These are phyloP conservation scores for Bacidia gigantensis DNA, from an alignment of 495 filamentous ascomycete genomes.

Conservation along the genomic window DNA sequence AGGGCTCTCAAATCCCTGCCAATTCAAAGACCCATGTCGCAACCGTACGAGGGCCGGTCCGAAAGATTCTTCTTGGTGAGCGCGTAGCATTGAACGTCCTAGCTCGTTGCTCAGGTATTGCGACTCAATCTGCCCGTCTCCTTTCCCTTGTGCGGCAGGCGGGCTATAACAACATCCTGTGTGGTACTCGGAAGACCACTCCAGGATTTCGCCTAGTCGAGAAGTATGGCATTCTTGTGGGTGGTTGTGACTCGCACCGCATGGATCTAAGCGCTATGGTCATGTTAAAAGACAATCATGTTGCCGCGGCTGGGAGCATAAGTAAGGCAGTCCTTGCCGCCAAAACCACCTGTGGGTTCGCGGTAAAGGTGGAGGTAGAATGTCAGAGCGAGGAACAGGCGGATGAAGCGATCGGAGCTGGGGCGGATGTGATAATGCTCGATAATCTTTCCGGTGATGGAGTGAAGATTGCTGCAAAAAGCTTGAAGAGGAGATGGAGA, in stretches of 20 bases:
- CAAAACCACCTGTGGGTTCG: slow-evolving; percentile 72
- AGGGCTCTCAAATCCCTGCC: slow-evolving; percentile 48
- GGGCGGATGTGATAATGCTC: slow-evolving; percentile 92
- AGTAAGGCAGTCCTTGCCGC: slow-evolving; percentile 70
- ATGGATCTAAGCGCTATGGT: slow-evolving; percentile 89
- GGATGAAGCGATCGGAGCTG: slow-evolving; percentile 76
- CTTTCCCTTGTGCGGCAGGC: slow-evolving; percentile 39
- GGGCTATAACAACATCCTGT: slow-evolving; percentile 74
- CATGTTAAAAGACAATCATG: slow-evolving; percentile 98
- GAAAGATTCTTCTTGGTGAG: slow-evolving; percentile 80
- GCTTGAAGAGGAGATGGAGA: slow-evolving; percentile 48
- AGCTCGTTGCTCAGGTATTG: slow-evolving; percentile 84
- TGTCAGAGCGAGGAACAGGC: slow-evolving; percentile 77
- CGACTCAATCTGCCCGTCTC: slow-evolving; percentile 45
- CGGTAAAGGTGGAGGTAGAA: slow-evolving; percentile 91
- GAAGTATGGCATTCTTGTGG: slow-evolving; percentile 94
- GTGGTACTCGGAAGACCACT: slow-evolving; percentile 91
- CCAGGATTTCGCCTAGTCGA: slow-evolving; percentile 91
- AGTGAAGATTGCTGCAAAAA: slow-evolving; percentile 53
- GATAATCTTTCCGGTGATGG: slow-evolving; percentile 81
- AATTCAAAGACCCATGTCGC: slow-evolving; percentile 45
- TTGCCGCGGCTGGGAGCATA: slow-evolving; percentile 75
- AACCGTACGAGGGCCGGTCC: slow-evolving; percentile 73
- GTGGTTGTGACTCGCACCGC: slow-evolving; percentile 79
- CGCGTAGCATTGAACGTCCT: slow-evolving; percentile 86